Percentiles rank a stretch among this genome's conserved stretches.
Conservation (phyloP, 768 basidiomycete species). For the Phaffia tasmanica region DNA sequence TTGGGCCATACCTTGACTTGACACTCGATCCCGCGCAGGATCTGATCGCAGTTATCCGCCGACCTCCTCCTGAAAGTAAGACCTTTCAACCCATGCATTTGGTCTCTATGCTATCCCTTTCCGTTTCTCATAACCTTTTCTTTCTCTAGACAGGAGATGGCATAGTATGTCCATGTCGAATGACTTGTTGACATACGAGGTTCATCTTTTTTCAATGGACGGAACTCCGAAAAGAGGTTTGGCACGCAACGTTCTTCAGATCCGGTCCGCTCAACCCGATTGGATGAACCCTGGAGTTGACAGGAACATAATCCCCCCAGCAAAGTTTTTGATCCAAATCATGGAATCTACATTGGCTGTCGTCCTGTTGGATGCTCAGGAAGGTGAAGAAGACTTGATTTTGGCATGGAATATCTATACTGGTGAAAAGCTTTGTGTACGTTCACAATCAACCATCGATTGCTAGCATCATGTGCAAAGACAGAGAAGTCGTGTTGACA, state of each 20-base stretch:
- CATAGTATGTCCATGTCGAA: background rate
- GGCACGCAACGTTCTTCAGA: background rate
- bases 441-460: background rate
- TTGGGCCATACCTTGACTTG: slow-evolving; percentile 22
- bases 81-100: background rate
- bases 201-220: slow-evolving; percentile 7
- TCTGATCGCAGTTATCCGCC: slow-evolving; percentile 16
- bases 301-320: no score
- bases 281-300: background rate
- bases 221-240: background rate
- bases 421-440: slow-evolving; percentile 1
- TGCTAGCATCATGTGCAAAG: no score
- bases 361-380: slow-evolving; percentile 2
- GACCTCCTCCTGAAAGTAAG: background rate
- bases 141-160: background rate
- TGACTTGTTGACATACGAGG: background rate
- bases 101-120: background rate
- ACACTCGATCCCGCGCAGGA: slow-evolving; percentile 21
- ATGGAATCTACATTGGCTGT: slow-evolving; percentile 15
- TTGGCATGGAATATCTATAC: background rate
- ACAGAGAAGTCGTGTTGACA: no score
- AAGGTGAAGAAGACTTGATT: slow-evolving; percentile 5
- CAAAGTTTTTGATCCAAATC: slow-evolving; percentile 14
- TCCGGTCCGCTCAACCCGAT: background rate
- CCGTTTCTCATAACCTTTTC: background rate